These are phyloP conservation scores for Mucor lusitanicus DNA, from an alignment of 371 early-diverging fungal genomes.

Conservation along the genomic window DNA sequence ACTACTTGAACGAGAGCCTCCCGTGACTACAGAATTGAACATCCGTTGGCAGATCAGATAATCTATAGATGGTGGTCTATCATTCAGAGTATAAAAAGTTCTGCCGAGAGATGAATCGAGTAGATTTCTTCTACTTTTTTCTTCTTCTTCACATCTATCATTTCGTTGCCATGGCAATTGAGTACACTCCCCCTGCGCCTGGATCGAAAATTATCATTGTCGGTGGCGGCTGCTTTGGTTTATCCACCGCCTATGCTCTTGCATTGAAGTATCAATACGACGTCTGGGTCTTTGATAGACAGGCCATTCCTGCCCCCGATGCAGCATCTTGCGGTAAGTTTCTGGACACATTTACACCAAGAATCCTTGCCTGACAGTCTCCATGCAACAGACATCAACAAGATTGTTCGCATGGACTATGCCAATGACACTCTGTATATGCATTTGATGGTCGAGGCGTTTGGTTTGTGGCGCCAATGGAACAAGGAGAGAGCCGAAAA, in stretches of 20 bases:
- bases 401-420: conserved; percentile 56
- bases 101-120: background rate
- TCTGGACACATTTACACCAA: background rate
- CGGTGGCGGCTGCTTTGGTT: conserved; percentile 57
- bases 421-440: conserved; percentile 43
- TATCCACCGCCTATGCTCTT: conserved; percentile 52
- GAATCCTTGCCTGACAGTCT: too few relatives aligned
- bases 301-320: conserved; percentile 43
- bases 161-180: background rate
- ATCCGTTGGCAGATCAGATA: background rate
- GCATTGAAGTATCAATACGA: conserved; percentile 34
- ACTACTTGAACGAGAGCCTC: background rate
- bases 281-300: conserved; percentile 49
- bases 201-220: conserved; percentile 47
- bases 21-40: background rate
- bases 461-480: conserved; percentile 54
- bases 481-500: conserved; percentile 43
- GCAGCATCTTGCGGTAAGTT: conserved; percentile 47
- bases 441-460: conserved; percentile 45
- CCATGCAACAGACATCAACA: conserved; percentile 45
- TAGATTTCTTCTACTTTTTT: conserved; percentile 7
- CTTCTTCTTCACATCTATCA: background rate
- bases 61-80: background rate
- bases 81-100: background rate
- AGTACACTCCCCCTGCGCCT: conserved; percentile 14